Base-by-base conservation (phyloP, 208 protist genomes). In the Acanthamoeba culbertsoni region DNA sequence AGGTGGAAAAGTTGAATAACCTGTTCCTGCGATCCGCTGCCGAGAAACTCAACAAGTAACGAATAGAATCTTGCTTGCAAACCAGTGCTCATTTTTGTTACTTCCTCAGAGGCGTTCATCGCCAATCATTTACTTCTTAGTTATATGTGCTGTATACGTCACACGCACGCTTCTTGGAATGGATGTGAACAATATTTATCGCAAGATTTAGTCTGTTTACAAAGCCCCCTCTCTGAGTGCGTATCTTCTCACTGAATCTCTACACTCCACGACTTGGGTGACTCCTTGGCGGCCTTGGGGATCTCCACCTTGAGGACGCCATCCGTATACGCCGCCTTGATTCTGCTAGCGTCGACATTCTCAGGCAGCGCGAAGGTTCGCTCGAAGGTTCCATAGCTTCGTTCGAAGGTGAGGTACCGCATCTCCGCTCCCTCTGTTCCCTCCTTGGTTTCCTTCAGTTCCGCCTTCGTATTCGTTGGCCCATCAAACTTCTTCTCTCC, bases 1-100 rank as follows among this genome's bases (percentile, higher is more conserved):
- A 86, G 71, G 20, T 93, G 7, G 90, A 93, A 86, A 93, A 86
- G 71, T 42, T 93, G 31, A 93, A 82, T 71, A 93, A 93, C 37
- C n/a, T 82, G 18, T 82, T 93, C 42, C 23, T 93, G 43, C 55
- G 88, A 88, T 55, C 79, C n/a, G 53, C 53, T 33, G 62, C 79
- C 37, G 79, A 88, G n/a, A 88, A 88, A 35, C 10, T 40, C 79
- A 88, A 88, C 62, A 71, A 71, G 62, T 71, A 71, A 71, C 62
- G 31, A 8, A 40, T 71, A 42, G 3, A 8, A 71, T 8, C n/a
- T 31, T 42, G 55, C 62, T 31, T 8, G 8, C 28, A 42, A 14
- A n/a, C 16, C 31, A 40, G 6, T 10, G 16, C 55, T 37, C 28
- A 71, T 71, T 71, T 71, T 23, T 35, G 33, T 14, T 33, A 16